Conservation (phyloP, 2,329 filamentous ascomycete species). For the Penicillium sp. region DNA sequence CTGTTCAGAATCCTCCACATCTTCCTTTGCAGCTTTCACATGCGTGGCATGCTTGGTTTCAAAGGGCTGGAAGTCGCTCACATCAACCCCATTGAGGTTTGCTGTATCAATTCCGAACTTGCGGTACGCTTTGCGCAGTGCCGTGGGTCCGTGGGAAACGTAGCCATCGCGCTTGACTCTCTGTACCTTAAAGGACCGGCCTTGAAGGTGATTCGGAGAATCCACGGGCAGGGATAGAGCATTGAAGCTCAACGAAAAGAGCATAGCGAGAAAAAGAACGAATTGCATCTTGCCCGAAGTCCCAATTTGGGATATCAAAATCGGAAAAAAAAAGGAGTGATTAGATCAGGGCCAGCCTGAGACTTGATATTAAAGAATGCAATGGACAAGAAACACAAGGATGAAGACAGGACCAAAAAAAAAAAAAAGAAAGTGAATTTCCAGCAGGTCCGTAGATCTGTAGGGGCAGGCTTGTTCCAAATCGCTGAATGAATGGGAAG, state of each 20-base stretch:
- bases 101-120: constrained; percentile 55
- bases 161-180: constrained; percentile 50
- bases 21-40: constrained; percentile 21
- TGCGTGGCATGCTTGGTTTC: constrained; percentile 19
- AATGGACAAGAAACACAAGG: not conserved
- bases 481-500: not conserved
- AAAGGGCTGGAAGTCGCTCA: constrained; percentile 30
- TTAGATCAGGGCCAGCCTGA: constrained; percentile 13
- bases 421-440: not conserved
- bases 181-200: constrained; percentile 53
- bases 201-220: constrained; percentile 17
- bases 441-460: not conserved
- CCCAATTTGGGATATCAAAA: not conserved
- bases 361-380: constrained; percentile 1
- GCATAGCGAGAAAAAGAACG: constrained; percentile 21
- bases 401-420: not conserved
- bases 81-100: constrained; percentile 31
- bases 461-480: not conserved
- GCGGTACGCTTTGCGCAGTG: constrained; percentile 57
- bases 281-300: constrained; percentile 22
- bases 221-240: constrained; percentile 29
- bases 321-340: constrained; percentile 4
- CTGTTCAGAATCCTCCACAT: constrained; percentile 24
- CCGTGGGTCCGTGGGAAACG: constrained; percentile 50
- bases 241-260: constrained; percentile 27